These are phyloP conservation scores for Echium plantagineum DNA, from an alignment of 257 asterid genomes.

Conservation along the genomic window DNA sequence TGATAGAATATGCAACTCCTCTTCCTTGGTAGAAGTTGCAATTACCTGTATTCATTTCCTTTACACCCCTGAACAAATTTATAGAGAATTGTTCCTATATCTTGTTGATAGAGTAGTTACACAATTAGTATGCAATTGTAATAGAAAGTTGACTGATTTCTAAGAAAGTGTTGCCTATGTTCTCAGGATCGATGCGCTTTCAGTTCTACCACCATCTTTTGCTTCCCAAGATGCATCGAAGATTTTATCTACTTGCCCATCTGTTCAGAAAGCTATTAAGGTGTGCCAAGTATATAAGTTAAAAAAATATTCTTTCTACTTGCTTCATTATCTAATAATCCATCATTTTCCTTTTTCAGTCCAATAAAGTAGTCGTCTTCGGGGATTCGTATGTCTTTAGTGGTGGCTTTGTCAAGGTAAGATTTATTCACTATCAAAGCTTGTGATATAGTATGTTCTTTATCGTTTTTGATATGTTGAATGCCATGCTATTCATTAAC, in stretches of 20 bases:
- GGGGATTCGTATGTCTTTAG: conserved; percentile 85
- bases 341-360: conserved; percentile 37
- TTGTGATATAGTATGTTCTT: neutral
- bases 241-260: conserved; percentile 71
- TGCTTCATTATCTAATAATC: conserved; percentile 5
- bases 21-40: no score
- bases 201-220: conserved; percentile 77
- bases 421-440: conserved; percentile 4
- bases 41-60: no score
- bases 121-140: conserved; percentile 1
- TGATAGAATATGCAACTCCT: no score
- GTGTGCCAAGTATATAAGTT: conserved; percentile 21
- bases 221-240: conserved; percentile 71
- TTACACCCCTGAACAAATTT: no score
- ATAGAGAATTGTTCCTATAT: no score
- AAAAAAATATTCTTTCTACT: neutral
- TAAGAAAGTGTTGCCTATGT: conserved; percentile 4
- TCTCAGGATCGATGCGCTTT: conserved; percentile 84
- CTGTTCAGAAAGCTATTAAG: conserved; percentile 73
- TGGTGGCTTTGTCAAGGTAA: conserved; percentile 73
- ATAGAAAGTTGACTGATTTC: conserved; percentile 9
- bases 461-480: neutral
- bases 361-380: conserved; percentile 57
- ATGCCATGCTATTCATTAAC: neutral
- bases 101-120: neutral